These are phyloP conservation scores for Tetrapisispora namnaoensis DNA, from an alignment of 805 yeast genomes.

Conservation along the genomic window DNA sequence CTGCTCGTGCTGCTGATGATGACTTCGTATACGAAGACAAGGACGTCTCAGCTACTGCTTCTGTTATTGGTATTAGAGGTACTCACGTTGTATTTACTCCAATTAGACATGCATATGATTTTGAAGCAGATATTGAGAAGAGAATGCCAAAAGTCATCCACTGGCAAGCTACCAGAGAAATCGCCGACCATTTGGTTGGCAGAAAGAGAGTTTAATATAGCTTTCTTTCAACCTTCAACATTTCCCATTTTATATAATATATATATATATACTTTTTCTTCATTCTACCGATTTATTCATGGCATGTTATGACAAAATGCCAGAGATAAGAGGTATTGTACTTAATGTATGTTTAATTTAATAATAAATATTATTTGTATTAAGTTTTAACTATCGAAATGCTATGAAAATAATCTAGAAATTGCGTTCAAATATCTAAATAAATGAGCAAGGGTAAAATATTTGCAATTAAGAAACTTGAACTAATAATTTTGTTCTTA, in stretches of 20 bases:
- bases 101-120: slow-evolving; percentile 69
- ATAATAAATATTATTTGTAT: slow-evolving; percentile 2
- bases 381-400: neutral
- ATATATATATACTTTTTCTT: slow-evolving; percentile 2
- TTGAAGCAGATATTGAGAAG: slow-evolving; percentile 67
- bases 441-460: too few relatives aligned
- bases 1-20: slow-evolving; percentile 27
- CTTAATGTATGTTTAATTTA: slow-evolving; percentile 6
- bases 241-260: neutral
- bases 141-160: slow-evolving; percentile 86
- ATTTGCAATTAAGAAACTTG: too few relatives aligned
- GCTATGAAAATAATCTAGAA: too few relatives aligned
- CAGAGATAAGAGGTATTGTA: slow-evolving; percentile 2
- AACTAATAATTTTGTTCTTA: too few relatives aligned
- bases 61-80: slow-evolving; percentile 74
- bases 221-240: neutral
- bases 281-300: neutral
- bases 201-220: slow-evolving; percentile 33
- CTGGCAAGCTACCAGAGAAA: slow-evolving; percentile 68
- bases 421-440: too few relatives aligned
- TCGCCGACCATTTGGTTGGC: slow-evolving; percentile 80
- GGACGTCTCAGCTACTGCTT: slow-evolving; percentile 45
- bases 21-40: slow-evolving; percentile 24
- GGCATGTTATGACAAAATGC: slow-evolving; percentile 15
- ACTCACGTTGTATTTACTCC: slow-evolving; percentile 69